Conservation (phyloP, 2,329 filamentous ascomycete species). For the Colletotrichum chlorophyti region DNA sequence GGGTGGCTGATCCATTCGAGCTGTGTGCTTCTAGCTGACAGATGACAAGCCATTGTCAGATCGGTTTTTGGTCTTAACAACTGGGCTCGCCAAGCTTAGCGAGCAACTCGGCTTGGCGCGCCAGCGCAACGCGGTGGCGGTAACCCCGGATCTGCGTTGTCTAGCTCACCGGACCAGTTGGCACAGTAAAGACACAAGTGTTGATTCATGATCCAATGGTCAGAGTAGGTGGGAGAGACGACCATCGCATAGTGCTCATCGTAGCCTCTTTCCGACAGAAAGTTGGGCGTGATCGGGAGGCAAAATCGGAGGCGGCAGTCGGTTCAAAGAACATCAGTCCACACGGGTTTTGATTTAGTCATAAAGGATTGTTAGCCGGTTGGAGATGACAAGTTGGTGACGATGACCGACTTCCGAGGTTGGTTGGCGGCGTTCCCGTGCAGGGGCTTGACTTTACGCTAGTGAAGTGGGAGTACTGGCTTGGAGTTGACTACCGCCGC, state of each 20-base stretch:
- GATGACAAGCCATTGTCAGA: slow-evolving; percentile 7
- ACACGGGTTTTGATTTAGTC: background rate
- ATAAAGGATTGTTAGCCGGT: background rate
- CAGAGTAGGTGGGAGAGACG: background rate
- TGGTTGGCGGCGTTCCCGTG: slow-evolving; percentile 15
- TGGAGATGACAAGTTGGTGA: background rate
- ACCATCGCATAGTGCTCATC: background rate
- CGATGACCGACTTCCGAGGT: slow-evolving; percentile 4
- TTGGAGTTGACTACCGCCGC: slow-evolving; percentile 1
- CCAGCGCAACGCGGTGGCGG: slow-evolving; percentile 9
- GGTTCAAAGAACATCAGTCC: background rate
- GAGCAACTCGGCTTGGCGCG: background rate
- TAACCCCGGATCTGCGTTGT: slow-evolving; percentile 10
- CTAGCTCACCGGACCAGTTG: slow-evolving; percentile 1
- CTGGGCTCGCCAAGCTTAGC: background rate
- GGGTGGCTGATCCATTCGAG: slow-evolving; percentile 24
- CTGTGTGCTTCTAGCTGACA: slow-evolving; percentile 2
- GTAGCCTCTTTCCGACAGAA: background rate
- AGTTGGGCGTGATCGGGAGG: background rate
- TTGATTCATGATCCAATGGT: no score
- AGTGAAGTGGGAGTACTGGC: background rate
- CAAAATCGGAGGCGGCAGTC: background rate
- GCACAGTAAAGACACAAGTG: background rate
- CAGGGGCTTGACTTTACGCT: no score
- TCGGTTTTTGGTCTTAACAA: slow-evolving; percentile 6